phyloP scores from a whole-genome alignment of 2,329 filamentous ascomycete species.

The Xylariaceae sp. region DNA sequence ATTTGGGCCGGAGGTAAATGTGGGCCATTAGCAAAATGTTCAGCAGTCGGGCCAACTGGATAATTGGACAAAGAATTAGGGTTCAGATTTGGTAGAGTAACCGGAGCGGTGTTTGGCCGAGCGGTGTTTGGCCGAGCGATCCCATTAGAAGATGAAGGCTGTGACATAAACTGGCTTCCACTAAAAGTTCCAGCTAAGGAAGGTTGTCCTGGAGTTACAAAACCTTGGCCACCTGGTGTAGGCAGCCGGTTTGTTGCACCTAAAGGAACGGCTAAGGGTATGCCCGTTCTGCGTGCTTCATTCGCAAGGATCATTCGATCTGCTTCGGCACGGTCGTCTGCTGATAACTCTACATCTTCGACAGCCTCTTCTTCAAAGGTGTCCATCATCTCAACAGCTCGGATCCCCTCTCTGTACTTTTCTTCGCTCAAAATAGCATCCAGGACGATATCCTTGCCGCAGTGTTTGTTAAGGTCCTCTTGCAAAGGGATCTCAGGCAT shows the following conservation, averaged over 20 bases:
- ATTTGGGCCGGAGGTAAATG: conserved; percentile 16
- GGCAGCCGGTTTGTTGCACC: not conserved
- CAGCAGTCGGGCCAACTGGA: not conserved
- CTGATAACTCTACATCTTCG: conserved; percentile 59
- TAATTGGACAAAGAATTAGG: not conserved
- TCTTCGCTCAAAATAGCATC: conserved; percentile 49
- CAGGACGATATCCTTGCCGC: conserved; percentile 69
- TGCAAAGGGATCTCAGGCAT: conserved; percentile 58
- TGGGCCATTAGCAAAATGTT: not conserved
- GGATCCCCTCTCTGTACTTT: conserved; percentile 49
- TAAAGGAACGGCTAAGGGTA: not conserved
- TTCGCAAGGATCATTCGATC: conserved; percentile 45
- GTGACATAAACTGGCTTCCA: not conserved
- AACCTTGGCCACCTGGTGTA: not conserved
- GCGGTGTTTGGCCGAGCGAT: not conserved
- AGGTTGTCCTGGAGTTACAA: not conserved
- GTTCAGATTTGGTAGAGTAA: not conserved
- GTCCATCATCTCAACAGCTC: conserved; percentile 69
- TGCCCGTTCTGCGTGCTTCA: conserved; percentile 30
- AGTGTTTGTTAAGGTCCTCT: conserved; percentile 55
- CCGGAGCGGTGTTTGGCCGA: not conserved
- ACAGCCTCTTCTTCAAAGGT: conserved; percentile 74
- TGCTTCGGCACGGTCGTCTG: conserved; percentile 65
- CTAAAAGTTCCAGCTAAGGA: not conserved
- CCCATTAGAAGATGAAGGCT: not conserved